Conservation (phyloP, 495 filamentous ascomycete species). For the Tuber indicum region DNA sequence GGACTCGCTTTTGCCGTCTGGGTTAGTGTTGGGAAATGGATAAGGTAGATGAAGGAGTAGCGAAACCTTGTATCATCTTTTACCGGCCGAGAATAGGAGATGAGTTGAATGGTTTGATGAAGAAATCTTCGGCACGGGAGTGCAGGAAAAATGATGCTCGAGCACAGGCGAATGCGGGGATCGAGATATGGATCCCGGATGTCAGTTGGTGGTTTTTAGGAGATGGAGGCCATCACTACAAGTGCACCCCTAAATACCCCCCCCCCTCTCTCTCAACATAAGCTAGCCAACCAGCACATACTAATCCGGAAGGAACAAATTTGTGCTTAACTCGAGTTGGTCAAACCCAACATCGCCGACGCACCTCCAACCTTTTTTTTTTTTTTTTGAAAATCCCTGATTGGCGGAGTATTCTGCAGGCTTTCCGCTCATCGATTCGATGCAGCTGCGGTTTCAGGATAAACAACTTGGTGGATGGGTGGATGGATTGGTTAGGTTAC, state of each 20-base stretch:
- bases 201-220: not conserved
- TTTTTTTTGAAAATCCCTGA: not conserved
- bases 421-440: conserved; percentile 2
- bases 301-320: not conserved
- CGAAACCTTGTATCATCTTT: not conserved
- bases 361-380: not conserved
- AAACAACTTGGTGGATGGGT: not conserved
- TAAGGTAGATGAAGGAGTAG: not conserved
- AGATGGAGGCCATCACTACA: not conserved
- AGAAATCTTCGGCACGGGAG: not conserved
- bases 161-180: not conserved
- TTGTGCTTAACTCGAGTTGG: not conserved
- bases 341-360: not conserved
- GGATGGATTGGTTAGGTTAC: not conserved
- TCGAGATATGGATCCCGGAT: not conserved
- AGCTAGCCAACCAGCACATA: not conserved
- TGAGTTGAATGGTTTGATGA: not conserved
- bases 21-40: not conserved
- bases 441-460: not conserved
- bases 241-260: not conserved
- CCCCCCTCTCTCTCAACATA: not conserved
- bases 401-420: not conserved
- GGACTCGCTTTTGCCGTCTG: not conserved
- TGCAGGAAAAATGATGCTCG: not conserved
- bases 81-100: not conserved